Evolutionary conservation across 1,284 basidiomycete genomes (phyloP), one percentile per base, ranked within the genome.

Genomic region (Phylloboletellus chloephorus): DNA sequence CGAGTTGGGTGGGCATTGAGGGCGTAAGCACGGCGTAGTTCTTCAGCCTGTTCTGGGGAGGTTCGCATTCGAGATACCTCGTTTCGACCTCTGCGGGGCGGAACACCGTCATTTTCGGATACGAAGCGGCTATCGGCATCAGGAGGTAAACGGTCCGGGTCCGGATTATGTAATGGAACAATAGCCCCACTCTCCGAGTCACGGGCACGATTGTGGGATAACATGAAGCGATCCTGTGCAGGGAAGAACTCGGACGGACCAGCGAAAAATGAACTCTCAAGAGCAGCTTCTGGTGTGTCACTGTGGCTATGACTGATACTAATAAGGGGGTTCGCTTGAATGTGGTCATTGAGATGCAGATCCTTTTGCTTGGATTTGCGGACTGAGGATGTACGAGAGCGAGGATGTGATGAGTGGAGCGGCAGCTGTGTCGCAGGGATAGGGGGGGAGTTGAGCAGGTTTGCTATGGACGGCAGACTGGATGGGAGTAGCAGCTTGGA

Each of bases 1-100:
- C 72, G 71, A 3, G 75, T 72, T 15, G 84, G 83, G 54, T 83
- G 81, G 33, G 76, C 68, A 46, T 78, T 79, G 34, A 65, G 56
- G 44, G 71, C 70, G 54, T 83, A 86, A 15, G 79, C 65, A 44
- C 73, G 76, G 58, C 72, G 71, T 41, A 86, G 73, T 54, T 82
- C 76, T 20, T 86, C 79, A 5, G 72, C 73, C 56, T 86, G 83
- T 42, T 73, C 72, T 39, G 68, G 55, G 28, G 78, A 69, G n/a
- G 80, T 81, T 37, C 79, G 74, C 54, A 71, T 71, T 43, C 79
- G 77, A 30, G 49, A 45, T 31, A 37, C 59, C 16, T 61, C 62
- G 34, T 49, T 50, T 39, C 61, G 58, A 26, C 45, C 54, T 47
- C 53, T 61, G 34, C 61, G 52, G 34, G 62, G 57, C 31, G 61